Percentiles rank a stretch among this genome's conserved stretches.
Evolutionary conservation across 1,284 basidiomycete genomes (phyloP).

Genomic region (Taiwanofungus camphoratus): DNA sequence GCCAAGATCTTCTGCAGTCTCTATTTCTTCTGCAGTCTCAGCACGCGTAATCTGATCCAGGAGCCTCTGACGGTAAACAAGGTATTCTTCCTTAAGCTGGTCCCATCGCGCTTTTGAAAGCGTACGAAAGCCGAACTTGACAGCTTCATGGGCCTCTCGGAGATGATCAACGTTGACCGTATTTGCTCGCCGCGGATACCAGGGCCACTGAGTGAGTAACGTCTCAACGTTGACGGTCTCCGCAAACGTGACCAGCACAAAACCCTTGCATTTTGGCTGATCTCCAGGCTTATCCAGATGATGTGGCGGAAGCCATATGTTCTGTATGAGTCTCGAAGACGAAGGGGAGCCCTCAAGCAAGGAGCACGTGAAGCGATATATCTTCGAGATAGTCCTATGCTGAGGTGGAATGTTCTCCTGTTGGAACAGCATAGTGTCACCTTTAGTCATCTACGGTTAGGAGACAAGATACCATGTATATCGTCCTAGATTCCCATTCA

Average conservation of each 20-base stretch:
- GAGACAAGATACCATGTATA: conserved; percentile 53
- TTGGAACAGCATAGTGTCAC: not conserved
- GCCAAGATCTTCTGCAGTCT: not conserved
- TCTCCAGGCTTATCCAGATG: conserved; percentile 51
- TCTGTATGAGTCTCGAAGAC: conserved; percentile 37
- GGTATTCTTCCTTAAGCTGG: conserved; percentile 55
- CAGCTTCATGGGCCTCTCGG: conserved; percentile 34
- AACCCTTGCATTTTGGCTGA: conserved; percentile 59
- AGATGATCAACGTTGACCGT: not conserved
- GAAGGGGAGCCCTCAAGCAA: conserved; percentile 30
- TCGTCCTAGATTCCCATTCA: conserved; percentile 55
- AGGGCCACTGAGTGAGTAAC: conserved; percentile 53
- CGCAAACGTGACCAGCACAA: conserved; percentile 58
- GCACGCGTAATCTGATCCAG: conserved; percentile 37
- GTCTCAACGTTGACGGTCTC: conserved; percentile 32
- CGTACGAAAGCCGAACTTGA: conserved; percentile 52
- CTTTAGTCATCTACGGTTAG: not conserved
- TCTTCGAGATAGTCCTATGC: conserved; percentile 41
- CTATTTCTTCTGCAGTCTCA: not conserved
- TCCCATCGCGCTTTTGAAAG: conserved; percentile 58
- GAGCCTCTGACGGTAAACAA: conserved; percentile 48
- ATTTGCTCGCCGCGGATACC: conserved; percentile 32
- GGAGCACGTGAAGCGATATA: conserved; percentile 38
- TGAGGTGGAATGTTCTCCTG: conserved; percentile 67
- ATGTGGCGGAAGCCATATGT: conserved; percentile 51